Evolutionary conservation across 805 yeast genomes (phyloP), one percentile per base, ranked within the genome.

Genomic region (Candida krabiensis): DNA sequence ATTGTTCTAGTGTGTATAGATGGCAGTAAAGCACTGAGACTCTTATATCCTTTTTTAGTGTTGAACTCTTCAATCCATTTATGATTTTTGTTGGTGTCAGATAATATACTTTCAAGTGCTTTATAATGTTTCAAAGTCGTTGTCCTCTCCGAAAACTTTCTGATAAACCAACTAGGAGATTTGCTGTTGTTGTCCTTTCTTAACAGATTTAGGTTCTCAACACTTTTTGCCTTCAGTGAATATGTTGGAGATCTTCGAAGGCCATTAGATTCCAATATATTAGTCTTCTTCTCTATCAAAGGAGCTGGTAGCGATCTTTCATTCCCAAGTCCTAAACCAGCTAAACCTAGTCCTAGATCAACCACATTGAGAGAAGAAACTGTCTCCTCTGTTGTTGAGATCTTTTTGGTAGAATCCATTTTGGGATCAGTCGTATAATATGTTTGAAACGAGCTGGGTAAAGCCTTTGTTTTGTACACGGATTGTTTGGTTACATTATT

Each of bases 11-110:
- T 57, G 47, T 67, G 69, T 37, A 80, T 67, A 33, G 78, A 80
- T 40, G 75, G 77, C 30, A 93, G 65, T 25, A 78, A 79, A 12
- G 80, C 77, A 6, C 87, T 78, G 36, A 93, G 70, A 0, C 88
- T 85, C 7, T 82, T 73, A 42, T 84, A 88, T 8, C 98, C 98
- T 58, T 87, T 95, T 30, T 77, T 72, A 35, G 72, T 79, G n/a
- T 88, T 70, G 52, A 93, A 93, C 16, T 69, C 71, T 33, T 77
- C 71, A 0, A 87, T 93, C 97, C 98, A 91, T 31, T 65, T 73
- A 11, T 30, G 30, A 19, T 43, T 47, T 6, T 18, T 31, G 15
- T 30, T 33, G 18, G 11, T 17, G 19, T 44, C 40, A 9, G 30
- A 29, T 19, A 60, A 38, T 5, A 46, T 37, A 19, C 40, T 42